phyloP scores from a whole-genome alignment of 495 filamentous ascomycete species.

The Penicillium steckii region DNA sequence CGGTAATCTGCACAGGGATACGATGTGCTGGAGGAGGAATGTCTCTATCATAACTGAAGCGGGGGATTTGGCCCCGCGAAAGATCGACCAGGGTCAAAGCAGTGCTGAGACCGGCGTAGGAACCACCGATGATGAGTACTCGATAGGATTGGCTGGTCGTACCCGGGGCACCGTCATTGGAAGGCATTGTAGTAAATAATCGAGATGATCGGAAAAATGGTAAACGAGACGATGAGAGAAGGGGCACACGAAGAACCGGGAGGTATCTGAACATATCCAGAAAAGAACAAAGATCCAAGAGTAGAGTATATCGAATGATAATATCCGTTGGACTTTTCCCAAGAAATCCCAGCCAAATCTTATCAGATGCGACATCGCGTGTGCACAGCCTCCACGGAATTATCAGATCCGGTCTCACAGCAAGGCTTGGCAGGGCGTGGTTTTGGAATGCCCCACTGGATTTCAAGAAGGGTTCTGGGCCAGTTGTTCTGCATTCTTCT shows the following conservation, averaged over 20 bases:
- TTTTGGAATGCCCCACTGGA: no score
- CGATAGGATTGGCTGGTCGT: slow-evolving; percentile 32
- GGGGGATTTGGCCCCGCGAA: slow-evolving; percentile 41
- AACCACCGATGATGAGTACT: slow-evolving; percentile 61
- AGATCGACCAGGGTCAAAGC: slow-evolving; percentile 61
- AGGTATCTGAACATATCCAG: neutral
- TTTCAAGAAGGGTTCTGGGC: no score
- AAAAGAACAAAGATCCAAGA: neutral
- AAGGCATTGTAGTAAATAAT: slow-evolving; percentile 28
- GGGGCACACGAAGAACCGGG: neutral
- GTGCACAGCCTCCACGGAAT: neutral
- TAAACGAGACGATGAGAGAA: neutral
- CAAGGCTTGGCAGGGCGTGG: no score
- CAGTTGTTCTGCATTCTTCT: no score
- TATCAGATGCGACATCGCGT: slow-evolving; percentile 23
- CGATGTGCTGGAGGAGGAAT: slow-evolving; percentile 26
- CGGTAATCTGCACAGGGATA: slow-evolving; percentile 59
- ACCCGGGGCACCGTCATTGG: slow-evolving; percentile 26
- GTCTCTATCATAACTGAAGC: slow-evolving; percentile 32
- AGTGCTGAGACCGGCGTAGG: slow-evolving; percentile 62
- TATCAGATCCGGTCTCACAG: slow-evolving; percentile 6
- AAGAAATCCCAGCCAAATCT: slow-evolving; percentile 10
- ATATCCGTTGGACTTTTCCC: no score
- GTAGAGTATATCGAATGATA: no score
- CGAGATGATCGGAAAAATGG: neutral